Conservation (phyloP, 2,329 filamentous ascomycete genomes). For the Periconia sp. region DNA sequence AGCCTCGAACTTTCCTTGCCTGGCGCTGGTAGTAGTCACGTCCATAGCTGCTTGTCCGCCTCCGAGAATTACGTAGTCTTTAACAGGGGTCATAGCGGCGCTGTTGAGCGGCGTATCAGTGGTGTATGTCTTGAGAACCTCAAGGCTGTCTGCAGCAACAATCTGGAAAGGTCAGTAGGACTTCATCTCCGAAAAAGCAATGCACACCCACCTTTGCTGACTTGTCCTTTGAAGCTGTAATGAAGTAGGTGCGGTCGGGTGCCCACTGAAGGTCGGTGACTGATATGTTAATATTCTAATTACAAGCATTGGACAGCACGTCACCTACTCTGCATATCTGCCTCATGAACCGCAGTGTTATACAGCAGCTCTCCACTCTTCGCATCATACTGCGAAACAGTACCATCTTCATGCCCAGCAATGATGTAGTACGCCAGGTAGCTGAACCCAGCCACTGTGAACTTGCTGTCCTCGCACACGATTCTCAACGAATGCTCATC, state of each 20-base stretch:
- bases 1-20: conserved; percentile 99
- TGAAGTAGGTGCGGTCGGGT: conserved; percentile 93
- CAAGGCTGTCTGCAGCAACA: conserved; percentile 82
- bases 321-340: conserved; percentile 74
- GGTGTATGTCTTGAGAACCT: conserved; percentile 89
- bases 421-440: conserved; percentile 96
- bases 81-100: conserved; percentile 90
- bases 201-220: conserved; percentile 76
- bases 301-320: background rate
- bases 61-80: conserved; percentile 96
- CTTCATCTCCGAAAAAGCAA: background rate
- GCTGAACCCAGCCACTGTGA: conserved; percentile 96
- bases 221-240: conserved; percentile 98
- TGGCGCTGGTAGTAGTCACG: conserved; percentile 89
- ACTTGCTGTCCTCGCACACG: conserved; percentile 89
- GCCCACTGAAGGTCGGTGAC: conserved; percentile 97
- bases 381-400: conserved; percentile 86
- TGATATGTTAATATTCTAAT: conserved; percentile 69
- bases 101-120: conserved; percentile 97
- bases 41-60: conserved; percentile 99
- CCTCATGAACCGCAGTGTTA: conserved; percentile 83
- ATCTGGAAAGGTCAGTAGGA: conserved; percentile 59
- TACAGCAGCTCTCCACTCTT: conserved; percentile 87
- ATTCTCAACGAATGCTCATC: conserved; percentile 86
- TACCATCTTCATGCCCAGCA: conserved; percentile 95